These are phyloP conservation scores for Phytophthora constricta DNA, from an alignment of 352 stramenopile species.

Conservation along the genomic window DNA sequence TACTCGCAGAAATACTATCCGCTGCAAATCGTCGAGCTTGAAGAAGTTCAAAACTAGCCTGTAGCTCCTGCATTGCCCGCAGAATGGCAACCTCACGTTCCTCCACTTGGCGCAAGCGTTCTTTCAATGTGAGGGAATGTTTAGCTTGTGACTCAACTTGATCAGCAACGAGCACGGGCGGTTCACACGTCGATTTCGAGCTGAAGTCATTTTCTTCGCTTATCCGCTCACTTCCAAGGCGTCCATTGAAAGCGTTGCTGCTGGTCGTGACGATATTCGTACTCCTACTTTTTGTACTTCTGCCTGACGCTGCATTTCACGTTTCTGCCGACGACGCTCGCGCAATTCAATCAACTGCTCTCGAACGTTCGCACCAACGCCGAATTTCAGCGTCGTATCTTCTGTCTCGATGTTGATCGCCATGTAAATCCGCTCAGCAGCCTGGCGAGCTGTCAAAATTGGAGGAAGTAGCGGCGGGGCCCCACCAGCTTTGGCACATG, in stretches of 20 bases:
- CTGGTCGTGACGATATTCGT: too few relatives aligned
- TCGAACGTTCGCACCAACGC: conserved; percentile 25
- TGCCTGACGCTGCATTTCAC: not conserved
- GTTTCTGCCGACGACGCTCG: conserved; percentile 19
- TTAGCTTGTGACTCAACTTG: not conserved
- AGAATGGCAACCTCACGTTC: conserved; percentile 31
- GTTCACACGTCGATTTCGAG: too few relatives aligned
- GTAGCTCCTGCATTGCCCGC: conserved; percentile 23
- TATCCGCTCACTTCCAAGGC: too few relatives aligned
- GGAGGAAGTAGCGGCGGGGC: conserved; percentile 1
- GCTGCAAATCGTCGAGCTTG: not conserved
- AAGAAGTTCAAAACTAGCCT: conserved; percentile 23
- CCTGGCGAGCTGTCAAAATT: conserved; percentile 18
- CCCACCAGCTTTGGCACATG: conserved; percentile 10
- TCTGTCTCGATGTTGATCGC: conserved; percentile 30
- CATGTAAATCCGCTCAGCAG: conserved; percentile 33
- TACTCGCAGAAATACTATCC: too few relatives aligned
- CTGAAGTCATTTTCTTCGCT: too few relatives aligned
- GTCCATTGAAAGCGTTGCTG: too few relatives aligned
- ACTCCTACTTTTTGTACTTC: too few relatives aligned
- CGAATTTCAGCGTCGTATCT: conserved; percentile 36
- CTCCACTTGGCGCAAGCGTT: conserved; percentile 24
- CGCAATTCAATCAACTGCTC: conserved; percentile 32
- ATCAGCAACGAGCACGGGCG: too few relatives aligned
- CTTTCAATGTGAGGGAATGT: conserved; percentile 4